Conservation (phyloP, 2,329 filamentous ascomycete genomes). For the Colletotrichum ledebouriae region DNA sequence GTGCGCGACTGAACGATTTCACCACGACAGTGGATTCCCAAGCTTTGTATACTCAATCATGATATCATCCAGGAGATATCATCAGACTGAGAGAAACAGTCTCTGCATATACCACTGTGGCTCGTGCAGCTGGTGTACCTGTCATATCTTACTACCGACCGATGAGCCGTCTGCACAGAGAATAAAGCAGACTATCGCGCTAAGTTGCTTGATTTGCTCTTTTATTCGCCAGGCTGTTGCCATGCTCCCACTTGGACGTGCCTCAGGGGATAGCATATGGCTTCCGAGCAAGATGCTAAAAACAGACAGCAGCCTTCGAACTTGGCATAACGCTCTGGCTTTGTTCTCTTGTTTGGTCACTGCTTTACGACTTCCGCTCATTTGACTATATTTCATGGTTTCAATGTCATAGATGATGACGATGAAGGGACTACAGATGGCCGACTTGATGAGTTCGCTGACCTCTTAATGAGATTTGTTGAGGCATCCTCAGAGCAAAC, state of each 20-base stretch:
- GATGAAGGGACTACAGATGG: background rate
- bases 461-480: background rate
- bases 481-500: background rate
- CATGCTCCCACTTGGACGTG: background rate
- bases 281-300: background rate
- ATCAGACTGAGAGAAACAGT: slow-evolving; percentile 2
- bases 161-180: slow-evolving; percentile 31
- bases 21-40: background rate
- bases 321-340: background rate
- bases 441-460: background rate
- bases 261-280: background rate
- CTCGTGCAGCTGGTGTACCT: slow-evolving; percentile 24
- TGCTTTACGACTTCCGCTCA: background rate
- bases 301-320: background rate
- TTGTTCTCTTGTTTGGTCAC: background rate
- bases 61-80: background rate
- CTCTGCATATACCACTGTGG: slow-evolving; percentile 23
- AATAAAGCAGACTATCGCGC: slow-evolving; percentile 37
- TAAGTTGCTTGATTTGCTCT: slow-evolving; percentile 13
- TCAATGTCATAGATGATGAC: background rate
- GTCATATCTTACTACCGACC: slow-evolving; percentile 37
- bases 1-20: background rate
- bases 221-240: background rate
- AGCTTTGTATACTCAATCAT: background rate
- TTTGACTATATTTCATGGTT: background rate